Percentiles rank a stretch among this genome's conserved stretches.
Conservation (phyloP, 2,329 filamentous ascomycete genomes). For the Diaporthe ilicicola region DNA sequence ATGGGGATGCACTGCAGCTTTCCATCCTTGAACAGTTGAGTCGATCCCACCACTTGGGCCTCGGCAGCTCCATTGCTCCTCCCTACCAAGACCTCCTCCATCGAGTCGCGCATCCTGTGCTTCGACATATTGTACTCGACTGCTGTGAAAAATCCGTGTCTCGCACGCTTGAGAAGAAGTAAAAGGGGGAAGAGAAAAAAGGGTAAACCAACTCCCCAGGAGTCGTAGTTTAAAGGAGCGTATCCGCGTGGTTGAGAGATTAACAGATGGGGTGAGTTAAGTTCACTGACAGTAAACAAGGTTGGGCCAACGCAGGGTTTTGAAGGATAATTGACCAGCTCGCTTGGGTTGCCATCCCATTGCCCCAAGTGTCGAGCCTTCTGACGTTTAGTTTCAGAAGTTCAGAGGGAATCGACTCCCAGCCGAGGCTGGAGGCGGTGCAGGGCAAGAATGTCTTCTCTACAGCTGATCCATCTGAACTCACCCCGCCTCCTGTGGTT, state of each 20-base stretch:
- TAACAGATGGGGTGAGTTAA: not conserved
- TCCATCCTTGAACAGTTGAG: slow-evolving; percentile 33
- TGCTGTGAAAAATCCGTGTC: not conserved
- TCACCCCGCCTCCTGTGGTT: slow-evolving; percentile 21
- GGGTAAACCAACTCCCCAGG: slow-evolving; percentile 9
- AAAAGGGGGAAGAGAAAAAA: not conserved
- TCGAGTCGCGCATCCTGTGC: slow-evolving; percentile 23
- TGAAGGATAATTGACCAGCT: slow-evolving; percentile 20
- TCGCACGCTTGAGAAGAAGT: not conserved
- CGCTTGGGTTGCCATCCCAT: slow-evolving; percentile 23
- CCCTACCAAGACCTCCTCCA: slow-evolving; percentile 28
- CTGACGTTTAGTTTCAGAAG: slow-evolving; percentile 24
- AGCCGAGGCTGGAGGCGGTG: slow-evolving; percentile 21
- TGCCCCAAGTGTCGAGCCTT: slow-evolving; percentile 8
- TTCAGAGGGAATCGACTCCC: slow-evolving; percentile 1
- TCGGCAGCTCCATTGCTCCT: slow-evolving; percentile 3
- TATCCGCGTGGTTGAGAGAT: slow-evolving; percentile 1
- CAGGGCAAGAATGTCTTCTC: not conserved
- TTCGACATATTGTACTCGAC: not conserved
- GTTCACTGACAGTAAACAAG: not conserved
- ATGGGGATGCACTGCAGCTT: slow-evolving; percentile 35
- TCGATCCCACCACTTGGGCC: slow-evolving; percentile 34
- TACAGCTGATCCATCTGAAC: slow-evolving; percentile 23
- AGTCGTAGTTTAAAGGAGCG: slow-evolving; percentile 21
- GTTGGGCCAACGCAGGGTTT: slow-evolving; percentile 13